These are phyloP conservation scores for Acaromyces ingoldii DNA, from an alignment of 1,284 basidiomycete species.

Conservation along the genomic window DNA sequence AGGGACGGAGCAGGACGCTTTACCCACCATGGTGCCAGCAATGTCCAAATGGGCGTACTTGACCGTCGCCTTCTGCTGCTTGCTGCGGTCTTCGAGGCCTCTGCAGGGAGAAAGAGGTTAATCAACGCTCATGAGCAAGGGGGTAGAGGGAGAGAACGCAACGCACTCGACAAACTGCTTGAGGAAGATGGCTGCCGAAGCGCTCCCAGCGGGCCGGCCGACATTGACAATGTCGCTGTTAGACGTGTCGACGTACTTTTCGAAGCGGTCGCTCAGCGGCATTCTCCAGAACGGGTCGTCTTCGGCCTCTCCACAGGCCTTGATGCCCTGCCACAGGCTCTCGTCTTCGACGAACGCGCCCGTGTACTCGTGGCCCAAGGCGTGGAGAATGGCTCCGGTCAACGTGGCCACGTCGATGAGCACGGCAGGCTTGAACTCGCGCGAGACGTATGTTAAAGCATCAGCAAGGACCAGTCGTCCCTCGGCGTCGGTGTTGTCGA, in stretches of 20 bases:
- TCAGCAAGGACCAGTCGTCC: constrained; percentile 72
- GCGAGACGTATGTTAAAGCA: constrained; percentile 76
- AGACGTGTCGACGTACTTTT: constrained; percentile 68
- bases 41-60: constrained; percentile 60
- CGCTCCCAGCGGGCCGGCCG: constrained; percentile 67
- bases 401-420: constrained; percentile 80
- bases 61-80: constrained; percentile 21
- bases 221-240: constrained; percentile 79
- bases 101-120: too few relatives aligned
- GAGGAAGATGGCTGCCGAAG: constrained; percentile 81
- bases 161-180: constrained; percentile 61
- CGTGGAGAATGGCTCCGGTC: constrained; percentile 56
- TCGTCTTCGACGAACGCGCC: constrained; percentile 68
- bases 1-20: too few relatives aligned
- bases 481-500: constrained; percentile 82
- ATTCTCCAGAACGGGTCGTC: constrained; percentile 52
- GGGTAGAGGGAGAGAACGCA: too few relatives aligned
- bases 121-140: too few relatives aligned
- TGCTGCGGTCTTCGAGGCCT: constrained; percentile 38
- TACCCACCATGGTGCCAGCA: constrained; percentile 69
- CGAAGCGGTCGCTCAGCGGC: constrained; percentile 68
- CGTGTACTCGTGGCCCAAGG: constrained; percentile 64
- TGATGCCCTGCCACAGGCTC: constrained; percentile 63
- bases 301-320: constrained; percentile 68
- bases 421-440: constrained; percentile 72